Evolutionary conservation across 345 rosid species (phyloP).

Genomic region (Microthlaspi erraticum): DNA sequence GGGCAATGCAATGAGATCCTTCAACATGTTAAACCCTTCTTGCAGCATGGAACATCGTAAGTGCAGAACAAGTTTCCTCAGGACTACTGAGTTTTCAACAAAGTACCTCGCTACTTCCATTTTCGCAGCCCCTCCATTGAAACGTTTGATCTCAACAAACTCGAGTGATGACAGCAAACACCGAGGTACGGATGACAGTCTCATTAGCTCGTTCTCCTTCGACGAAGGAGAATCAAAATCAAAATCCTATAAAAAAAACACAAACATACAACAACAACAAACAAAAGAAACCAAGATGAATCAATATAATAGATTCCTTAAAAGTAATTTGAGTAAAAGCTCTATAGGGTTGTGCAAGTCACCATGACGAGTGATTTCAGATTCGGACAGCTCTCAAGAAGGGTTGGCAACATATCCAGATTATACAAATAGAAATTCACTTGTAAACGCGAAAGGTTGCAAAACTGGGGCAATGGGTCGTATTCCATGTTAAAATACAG

Average conservation of each 20-base stretch:
- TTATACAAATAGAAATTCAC: neutral
- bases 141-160: conserved; percentile 16
- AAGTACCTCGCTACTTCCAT: conserved; percentile 36
- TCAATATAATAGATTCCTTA: neutral
- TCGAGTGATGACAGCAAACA: conserved; percentile 37
- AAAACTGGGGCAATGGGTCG: conserved; percentile 24
- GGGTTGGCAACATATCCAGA: neutral
- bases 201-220: neutral
- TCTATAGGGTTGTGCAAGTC: conserved; percentile 8
- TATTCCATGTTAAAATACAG: neutral
- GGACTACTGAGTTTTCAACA: conserved; percentile 14
- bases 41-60: neutral
- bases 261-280: no score
- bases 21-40: neutral
- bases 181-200: conserved; percentile 6
- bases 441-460: conserved; percentile 19
- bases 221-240: no score
- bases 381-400: conserved; percentile 28
- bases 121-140: neutral
- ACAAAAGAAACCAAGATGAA: neutral
- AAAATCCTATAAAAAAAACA: conserved; percentile 10
- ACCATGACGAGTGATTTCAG: conserved; percentile 24
- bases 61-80: conserved; percentile 22
- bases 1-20: conserved; percentile 32
- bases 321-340: neutral